Evolutionary conservation across 805 yeast species (phyloP), one percentile per base, ranked within the genome.

Genomic region (Jamesozyma gamospora): DNA sequence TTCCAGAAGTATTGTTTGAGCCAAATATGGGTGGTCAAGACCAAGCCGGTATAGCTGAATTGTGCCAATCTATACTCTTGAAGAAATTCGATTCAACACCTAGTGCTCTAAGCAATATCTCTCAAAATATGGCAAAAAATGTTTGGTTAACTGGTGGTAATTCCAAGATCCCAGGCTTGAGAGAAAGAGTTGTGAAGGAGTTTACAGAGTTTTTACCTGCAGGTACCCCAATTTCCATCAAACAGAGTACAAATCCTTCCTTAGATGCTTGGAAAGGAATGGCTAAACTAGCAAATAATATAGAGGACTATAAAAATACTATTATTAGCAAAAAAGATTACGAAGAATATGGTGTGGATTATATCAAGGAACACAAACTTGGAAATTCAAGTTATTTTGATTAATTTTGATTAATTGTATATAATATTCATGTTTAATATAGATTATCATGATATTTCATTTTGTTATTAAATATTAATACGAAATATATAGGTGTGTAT

Each of bases 1-100:
- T 90, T 2, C 96, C 97, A 0, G 99, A 92, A 61, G 79, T 88
- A 2, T 56, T 87, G 35, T 87, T 92, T 61, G 92, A 90, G 58
- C 98, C 99, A 6, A 73, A 80, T 8, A 86, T 92, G 45, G 95
- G 94, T 0, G 98, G 98, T 17, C 67, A 87, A 17, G 98, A 92
- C 60, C 97, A 88, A 63, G 95, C 96, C 0, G 97, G 97, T 21
- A 69, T 92, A n/a, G 56, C 74, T 18, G 97, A 92, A 60, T 63
- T 87, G 31, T 70, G 79, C 40, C 81, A 79, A 47, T 82, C 78
- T 42, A 68, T 85, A 7, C 53, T 88, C 5, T 53, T 74, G 31
- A 71, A 77, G 35, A 70, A 87, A 50, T 66, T 78, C 38, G 82
- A 78, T 5, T 79, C 79, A 44, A 66, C 72, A 30, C 61, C 69